phyloP scores from a whole-genome alignment of 768 basidiomycete genomes.

The Coprinopsis cinerea region DNA sequence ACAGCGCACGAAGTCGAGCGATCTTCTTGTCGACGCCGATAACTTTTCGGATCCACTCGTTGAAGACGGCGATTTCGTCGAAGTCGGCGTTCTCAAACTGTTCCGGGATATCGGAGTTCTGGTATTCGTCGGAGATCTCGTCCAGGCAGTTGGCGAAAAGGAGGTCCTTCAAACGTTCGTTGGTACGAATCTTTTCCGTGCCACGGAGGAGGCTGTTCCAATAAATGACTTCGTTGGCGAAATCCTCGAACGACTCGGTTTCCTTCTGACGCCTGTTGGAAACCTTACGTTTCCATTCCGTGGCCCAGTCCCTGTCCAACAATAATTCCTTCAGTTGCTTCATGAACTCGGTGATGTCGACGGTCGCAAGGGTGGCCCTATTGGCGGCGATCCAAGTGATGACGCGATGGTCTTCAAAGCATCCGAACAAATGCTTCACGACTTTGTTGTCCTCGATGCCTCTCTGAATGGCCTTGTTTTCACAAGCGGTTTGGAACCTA shows the following conservation, averaged over 20 bases:
- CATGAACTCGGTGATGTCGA: neutral
- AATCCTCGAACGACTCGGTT: neutral
- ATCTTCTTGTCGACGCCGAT: too few relatives aligned
- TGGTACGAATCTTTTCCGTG: too few relatives aligned
- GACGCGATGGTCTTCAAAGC: neutral
- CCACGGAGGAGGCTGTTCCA: too few relatives aligned
- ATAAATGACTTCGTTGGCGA: neutral
- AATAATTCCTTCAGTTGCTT: neutral
- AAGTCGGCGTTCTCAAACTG: too few relatives aligned
- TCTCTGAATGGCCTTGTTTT: neutral
- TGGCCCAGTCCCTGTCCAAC: neutral
- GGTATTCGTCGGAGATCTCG: too few relatives aligned
- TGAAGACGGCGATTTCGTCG: too few relatives aligned
- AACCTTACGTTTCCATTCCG: neutral
- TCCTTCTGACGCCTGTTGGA: neutral
- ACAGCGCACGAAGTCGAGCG: too few relatives aligned
- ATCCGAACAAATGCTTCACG: neutral
- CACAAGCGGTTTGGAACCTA: neutral
- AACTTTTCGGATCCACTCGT: too few relatives aligned
- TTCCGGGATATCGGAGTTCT: too few relatives aligned
- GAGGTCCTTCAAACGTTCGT: too few relatives aligned
- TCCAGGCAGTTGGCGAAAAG: too few relatives aligned
- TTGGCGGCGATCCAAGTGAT: neutral
- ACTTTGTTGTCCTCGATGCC: neutral
- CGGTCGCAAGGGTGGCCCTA: neutral